Conservation (phyloP, 2,329 filamentous ascomycete genomes). For the Fusarium aywerte region DNA sequence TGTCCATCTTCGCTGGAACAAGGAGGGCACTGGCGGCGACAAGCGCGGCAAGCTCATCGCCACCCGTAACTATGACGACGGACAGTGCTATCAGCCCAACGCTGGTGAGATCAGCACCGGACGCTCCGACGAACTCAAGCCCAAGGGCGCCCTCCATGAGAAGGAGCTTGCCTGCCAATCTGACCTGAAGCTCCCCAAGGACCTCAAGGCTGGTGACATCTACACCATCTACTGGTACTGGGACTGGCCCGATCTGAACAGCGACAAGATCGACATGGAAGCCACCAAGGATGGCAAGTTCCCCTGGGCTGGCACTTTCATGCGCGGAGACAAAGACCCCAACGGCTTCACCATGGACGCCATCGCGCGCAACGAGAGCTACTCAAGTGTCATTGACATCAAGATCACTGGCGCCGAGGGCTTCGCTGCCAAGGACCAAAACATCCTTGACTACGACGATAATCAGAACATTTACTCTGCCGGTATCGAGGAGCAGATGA, state of each 20-base stretch:
- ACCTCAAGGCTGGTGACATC: constrained; percentile 68
- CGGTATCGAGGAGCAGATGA: constrained; percentile 59
- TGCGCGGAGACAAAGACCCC: constrained; percentile 53
- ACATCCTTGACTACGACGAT: constrained; percentile 47
- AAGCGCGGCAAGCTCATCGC: constrained; percentile 79
- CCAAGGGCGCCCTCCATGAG: constrained; percentile 63
- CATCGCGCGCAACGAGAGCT: constrained; percentile 55
- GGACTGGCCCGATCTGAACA: constrained; percentile 81
- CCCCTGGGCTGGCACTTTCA: constrained; percentile 56
- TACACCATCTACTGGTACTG: constrained; percentile 96
- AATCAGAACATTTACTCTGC: constrained; percentile 56
- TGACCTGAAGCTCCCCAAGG: constrained; percentile 77
- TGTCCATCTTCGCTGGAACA: constrained; percentile 82
- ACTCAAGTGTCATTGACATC: constrained; percentile 55
- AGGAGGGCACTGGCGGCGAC: constrained; percentile 83
- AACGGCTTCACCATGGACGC: constrained; percentile 51
- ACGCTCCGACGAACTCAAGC: constrained; percentile 68
- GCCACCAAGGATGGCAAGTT: constrained; percentile 55
- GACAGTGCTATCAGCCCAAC: constrained; percentile 87
- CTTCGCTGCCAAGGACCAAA: constrained; percentile 40
- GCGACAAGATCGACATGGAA: constrained; percentile 54
- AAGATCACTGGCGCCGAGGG: constrained; percentile 49
- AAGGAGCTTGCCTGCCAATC: constrained; percentile 81
- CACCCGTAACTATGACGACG: constrained; percentile 87
- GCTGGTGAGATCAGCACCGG: constrained; percentile 63